These are phyloP conservation scores for Thalia dealbata DNA, from an alignment of 176 grass and related monocot genomes.

Conservation along the genomic window DNA sequence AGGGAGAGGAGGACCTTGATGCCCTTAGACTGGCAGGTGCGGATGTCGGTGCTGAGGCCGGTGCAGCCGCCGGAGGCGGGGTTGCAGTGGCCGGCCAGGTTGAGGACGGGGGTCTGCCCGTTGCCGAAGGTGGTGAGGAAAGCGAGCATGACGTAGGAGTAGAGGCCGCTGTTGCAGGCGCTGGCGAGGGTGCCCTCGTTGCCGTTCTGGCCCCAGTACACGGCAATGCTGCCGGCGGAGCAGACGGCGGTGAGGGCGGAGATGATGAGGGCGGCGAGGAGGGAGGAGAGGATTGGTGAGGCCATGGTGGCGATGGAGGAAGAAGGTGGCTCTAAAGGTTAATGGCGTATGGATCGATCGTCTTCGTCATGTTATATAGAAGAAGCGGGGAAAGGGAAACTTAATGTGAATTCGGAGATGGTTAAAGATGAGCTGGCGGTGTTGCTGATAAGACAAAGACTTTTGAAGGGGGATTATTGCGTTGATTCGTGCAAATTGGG, in stretches of 20 bases:
- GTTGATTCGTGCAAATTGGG: no score
- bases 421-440: no score
- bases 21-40: conserved; percentile 28
- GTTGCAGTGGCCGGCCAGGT: conserved; percentile 54
- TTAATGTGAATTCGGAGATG: no score
- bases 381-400: neutral
- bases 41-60: conserved; percentile 31
- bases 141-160: conserved; percentile 29
- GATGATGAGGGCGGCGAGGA: conserved; percentile 31
- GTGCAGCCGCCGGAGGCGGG: conserved; percentile 25
- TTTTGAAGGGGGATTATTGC: no score
- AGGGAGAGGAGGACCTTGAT: conserved; percentile 69
- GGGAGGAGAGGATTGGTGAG: neutral
- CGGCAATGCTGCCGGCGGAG: conserved; percentile 44
- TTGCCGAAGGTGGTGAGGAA: conserved; percentile 70
- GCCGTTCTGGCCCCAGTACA: conserved; percentile 73
- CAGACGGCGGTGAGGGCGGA: conserved; percentile 17
- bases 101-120: conserved; percentile 33
- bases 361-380: neutral
- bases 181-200: conserved; percentile 42
- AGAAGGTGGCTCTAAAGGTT: no score
- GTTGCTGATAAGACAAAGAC: no score
- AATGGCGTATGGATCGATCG: no score
- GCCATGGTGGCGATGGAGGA: neutral
- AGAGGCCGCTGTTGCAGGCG: conserved; percentile 44